Evolutionary conservation across 2,329 filamentous ascomycete species (phyloP).

Genomic region (Hymenotorrendiella dingleyae): DNA sequence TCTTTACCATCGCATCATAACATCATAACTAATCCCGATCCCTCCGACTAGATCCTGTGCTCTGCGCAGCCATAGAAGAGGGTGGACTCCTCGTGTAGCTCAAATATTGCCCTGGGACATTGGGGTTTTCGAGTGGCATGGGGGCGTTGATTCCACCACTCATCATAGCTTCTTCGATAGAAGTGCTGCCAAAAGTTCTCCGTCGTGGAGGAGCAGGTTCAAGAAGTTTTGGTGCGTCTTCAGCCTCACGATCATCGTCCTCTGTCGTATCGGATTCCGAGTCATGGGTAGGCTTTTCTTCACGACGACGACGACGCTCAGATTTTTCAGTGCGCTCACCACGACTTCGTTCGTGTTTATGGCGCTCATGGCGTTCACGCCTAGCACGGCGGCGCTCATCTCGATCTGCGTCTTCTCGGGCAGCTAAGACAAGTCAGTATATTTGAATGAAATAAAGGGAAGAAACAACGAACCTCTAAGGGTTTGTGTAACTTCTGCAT

Average conservation of each 20-base stretch:
- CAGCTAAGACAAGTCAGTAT: conserved; percentile 15
- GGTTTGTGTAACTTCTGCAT: conserved; percentile 74
- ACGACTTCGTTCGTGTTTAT: conserved; percentile 25
- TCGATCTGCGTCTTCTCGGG: conserved; percentile 27
- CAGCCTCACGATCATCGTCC: conserved; percentile 14
- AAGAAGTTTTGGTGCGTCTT: conserved; percentile 24
- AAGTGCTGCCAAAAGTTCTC: conserved; percentile 11
- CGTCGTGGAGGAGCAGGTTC: conserved; percentile 21
- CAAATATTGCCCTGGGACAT: conserved; percentile 14
- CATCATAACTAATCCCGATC: conserved; percentile 1
- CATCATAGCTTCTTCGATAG: conserved; percentile 24
- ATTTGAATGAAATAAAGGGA: neutral
- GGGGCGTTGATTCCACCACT: conserved; percentile 24
- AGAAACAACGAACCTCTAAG: conserved; percentile 66
- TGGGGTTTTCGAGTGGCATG: conserved; percentile 12
- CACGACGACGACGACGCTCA: conserved; percentile 15
- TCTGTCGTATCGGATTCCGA: conserved; percentile 9
- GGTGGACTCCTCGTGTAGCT: conserved; percentile 19
- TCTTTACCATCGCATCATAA: neutral
- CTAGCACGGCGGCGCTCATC: conserved; percentile 25
- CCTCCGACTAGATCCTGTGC: neutral
- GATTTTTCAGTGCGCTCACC: conserved; percentile 9
- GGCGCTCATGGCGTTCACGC: conserved; percentile 28
- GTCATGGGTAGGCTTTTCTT: conserved; percentile 7
- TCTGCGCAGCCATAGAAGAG: neutral